A percentile compares a stretch with the other conserved stretches of the same genome.
Evolutionary conservation across 148 eudicot genomes (phyloP).

Genomic region (Pouteria glomerata): DNA sequence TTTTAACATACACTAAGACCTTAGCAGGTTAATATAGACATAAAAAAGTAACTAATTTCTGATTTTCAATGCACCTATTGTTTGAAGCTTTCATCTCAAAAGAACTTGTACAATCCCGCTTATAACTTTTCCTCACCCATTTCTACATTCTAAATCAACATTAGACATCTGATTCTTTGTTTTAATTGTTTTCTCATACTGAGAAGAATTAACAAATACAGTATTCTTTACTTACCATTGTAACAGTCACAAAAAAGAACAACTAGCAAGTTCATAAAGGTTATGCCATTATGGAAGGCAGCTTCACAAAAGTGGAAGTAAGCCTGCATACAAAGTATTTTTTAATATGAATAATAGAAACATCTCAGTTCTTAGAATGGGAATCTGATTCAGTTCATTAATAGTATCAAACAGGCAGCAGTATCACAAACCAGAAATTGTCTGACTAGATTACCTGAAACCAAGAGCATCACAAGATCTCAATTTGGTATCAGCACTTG

Average conservation of each 20-base stretch:
- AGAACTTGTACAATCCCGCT: neutral
- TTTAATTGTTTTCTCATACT: neutral
- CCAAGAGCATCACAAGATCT: slow-evolving; percentile 28
- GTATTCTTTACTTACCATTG: neutral
- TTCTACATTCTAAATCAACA: neutral
- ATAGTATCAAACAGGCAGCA: neutral
- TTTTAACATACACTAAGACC: neutral
- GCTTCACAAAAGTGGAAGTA: neutral
- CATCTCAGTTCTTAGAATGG: neutral
- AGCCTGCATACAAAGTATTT: neutral
- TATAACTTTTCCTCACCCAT: neutral
- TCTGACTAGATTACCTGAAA: slow-evolving; percentile 27
- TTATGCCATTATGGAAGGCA: neutral
- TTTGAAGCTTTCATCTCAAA: neutral
- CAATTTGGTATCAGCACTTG: slow-evolving; percentile 30
- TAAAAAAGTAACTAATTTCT: neutral
- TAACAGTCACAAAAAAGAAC: neutral
- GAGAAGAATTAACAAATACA: neutral
- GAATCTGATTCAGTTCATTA: neutral
- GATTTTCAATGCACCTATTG: neutral
- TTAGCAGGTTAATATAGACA: neutral
- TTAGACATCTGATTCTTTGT: neutral
- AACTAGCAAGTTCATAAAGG: neutral
- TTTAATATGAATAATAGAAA: neutral
- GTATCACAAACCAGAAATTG: neutral